phyloP scores from a whole-genome alignment of 371 early-diverging fungal genomes.

The Actinomucor elegans region DNA sequence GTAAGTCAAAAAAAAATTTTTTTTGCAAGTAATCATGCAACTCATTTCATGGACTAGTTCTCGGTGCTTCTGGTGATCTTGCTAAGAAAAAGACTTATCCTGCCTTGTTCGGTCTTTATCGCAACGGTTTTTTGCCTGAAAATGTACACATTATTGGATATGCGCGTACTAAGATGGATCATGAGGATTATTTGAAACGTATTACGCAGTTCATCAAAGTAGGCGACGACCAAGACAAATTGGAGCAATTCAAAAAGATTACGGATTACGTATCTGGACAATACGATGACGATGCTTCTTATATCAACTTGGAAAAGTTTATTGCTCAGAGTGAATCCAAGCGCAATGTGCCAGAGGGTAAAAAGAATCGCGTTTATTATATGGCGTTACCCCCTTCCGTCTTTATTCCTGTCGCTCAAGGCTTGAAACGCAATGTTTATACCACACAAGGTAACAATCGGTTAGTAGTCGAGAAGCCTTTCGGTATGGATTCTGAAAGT shows the following conservation, averaged over 20 bases:
- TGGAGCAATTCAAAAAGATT: conserved; percentile 71
- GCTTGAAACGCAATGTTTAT: conserved; percentile 73
- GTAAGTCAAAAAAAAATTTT: conserved; percentile 27
- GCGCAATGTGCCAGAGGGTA: conserved; percentile 13
- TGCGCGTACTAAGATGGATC: conserved; percentile 87
- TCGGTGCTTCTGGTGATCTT: conserved; percentile 91
- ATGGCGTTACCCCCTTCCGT: conserved; percentile 97
- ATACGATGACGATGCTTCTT: conserved; percentile 85
- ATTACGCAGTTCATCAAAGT: conserved; percentile 77
- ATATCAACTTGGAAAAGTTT: conserved; percentile 60
- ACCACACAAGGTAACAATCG: conserved; percentile 66
- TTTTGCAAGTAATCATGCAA: neutral
- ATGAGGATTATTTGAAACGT: conserved; percentile 79
- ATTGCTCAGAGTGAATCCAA: conserved; percentile 57
- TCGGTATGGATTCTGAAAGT: conserved; percentile 89
- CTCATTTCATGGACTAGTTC: conserved; percentile 42
- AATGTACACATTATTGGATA: conserved; percentile 89
- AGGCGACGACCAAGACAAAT: conserved; percentile 20
- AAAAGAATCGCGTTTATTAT: conserved; percentile 74
- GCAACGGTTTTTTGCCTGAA: conserved; percentile 75
- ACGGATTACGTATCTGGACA: conserved; percentile 88
- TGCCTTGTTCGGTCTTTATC: conserved; percentile 86
- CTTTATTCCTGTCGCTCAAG: conserved; percentile 83
- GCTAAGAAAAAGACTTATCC: conserved; percentile 98
- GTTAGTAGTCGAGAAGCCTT: conserved; percentile 96